Percentiles rank a stretch among this genome's conserved stretches.
phyloP scores from a whole-genome alignment of 495 filamentous ascomycete species.

The Hypoxylon crocopeplum region DNA sequence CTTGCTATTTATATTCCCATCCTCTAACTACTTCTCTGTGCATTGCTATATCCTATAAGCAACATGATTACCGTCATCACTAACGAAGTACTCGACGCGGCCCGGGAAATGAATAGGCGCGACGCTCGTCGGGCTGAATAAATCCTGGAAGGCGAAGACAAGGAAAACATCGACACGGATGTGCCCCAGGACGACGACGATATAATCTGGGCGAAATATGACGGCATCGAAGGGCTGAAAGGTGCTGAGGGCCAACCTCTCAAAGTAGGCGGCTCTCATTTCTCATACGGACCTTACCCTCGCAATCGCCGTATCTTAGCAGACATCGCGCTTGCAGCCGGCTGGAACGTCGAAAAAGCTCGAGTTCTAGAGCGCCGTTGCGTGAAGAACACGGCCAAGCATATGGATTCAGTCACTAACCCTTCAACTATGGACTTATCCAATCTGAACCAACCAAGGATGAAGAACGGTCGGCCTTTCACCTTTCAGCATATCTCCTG shows the following conservation, averaged over 20 bases:
- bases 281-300: conserved; percentile 4
- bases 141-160: neutral
- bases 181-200: neutral
- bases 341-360: neutral
- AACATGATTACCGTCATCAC: conserved; percentile 4
- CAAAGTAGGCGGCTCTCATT: neutral
- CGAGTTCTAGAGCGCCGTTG: neutral
- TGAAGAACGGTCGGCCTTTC: neutral
- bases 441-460: neutral
- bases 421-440: neutral
- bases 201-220: conserved; percentile 5
- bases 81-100: conserved; percentile 3
- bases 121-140: neutral
- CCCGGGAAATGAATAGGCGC: conserved; percentile 10
- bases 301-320: conserved; percentile 11
- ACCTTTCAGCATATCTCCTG: neutral
- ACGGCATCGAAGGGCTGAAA: conserved; percentile 1
- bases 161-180: neutral
- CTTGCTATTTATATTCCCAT: too few relatives aligned
- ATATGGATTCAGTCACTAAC: neutral
- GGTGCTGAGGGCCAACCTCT: conserved; percentile 4
- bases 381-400: neutral
- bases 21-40: too few relatives aligned
- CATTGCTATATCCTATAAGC: neutral
- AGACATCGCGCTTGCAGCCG: conserved; percentile 4